Conservation (phyloP, 1,139 yeast species). For the Saccharomyces hybrid region DNA sequence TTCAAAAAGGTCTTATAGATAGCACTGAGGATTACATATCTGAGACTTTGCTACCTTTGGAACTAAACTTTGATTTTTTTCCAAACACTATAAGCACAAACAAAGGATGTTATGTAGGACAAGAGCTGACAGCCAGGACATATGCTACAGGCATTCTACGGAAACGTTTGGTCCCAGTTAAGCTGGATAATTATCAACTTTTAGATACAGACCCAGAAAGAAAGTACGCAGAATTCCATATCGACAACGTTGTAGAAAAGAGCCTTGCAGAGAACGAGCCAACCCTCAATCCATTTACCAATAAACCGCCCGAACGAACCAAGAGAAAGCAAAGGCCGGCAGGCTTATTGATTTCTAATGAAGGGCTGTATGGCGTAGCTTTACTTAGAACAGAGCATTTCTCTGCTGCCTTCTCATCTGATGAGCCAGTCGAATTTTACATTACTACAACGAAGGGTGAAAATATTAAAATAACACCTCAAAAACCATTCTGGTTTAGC, state of each 20-base stretch:
- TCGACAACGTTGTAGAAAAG: conserved; percentile 7
- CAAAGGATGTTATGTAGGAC: conserved; percentile 96
- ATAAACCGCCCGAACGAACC: conserved; percentile 12
- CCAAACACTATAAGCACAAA: conserved; percentile 74
- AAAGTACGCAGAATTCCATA: conserved; percentile 5
- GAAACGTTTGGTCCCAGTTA: conserved; percentile 73
- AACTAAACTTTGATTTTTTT: conserved; percentile 65
- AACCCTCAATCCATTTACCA: conserved; percentile 35
- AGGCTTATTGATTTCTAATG: conserved; percentile 52
- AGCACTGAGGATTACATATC: conserved; percentile 40
- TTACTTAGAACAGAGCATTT: conserved; percentile 39
- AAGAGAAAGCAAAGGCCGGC: conserved; percentile 33
- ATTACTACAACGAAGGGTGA: not conserved
- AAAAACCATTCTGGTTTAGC: conserved; percentile 22
- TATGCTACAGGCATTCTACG: conserved; percentile 75
- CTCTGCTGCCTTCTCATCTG: conserved; percentile 14
- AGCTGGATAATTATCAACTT: conserved; percentile 32
- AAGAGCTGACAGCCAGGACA: conserved; percentile 86
- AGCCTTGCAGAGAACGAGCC: not conserved
- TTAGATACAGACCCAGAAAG: not conserved
- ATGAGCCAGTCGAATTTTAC: not conserved
- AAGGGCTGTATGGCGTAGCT: conserved; percentile 63
- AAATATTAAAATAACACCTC: conserved; percentile 14
- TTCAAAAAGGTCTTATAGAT: conserved; percentile 61
- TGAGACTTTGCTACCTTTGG: conserved; percentile 66